A percentile compares a stretch with the other conserved stretches of the same genome.
These are phyloP conservation scores for Pilobolus umbonatus DNA, from an alignment of 192 early-diverging fungal species.

Conservation along the genomic window DNA sequence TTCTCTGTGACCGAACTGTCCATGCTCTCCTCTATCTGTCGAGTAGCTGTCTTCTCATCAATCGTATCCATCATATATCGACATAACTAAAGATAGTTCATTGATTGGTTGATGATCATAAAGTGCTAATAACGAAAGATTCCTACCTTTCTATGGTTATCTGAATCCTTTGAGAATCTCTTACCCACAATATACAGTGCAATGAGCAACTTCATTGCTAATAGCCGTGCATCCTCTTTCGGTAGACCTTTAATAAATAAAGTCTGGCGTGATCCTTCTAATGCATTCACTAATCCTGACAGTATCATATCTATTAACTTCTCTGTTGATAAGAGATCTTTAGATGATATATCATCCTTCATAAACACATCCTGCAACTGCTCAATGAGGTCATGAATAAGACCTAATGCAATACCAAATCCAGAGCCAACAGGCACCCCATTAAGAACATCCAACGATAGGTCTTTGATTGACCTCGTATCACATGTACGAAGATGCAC, in stretches of 20 bases:
- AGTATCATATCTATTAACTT: conserved; percentile 9
- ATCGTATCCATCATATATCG: conserved; percentile 9
- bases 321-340: not conserved
- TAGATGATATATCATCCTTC: not conserved
- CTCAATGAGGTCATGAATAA: conserved; percentile 16
- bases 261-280: not conserved
- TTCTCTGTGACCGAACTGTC: not conserved
- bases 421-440: conserved; percentile 5
- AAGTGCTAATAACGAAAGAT: conserved; percentile 1
- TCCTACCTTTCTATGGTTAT: not conserved
- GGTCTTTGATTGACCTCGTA: not conserved
- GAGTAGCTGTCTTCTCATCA: not conserved
- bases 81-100: not conserved
- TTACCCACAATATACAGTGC: conserved; percentile 14
- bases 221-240: not conserved
- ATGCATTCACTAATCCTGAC: not conserved
- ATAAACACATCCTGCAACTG: conserved; percentile 12
- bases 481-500: not conserved
- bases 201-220: conserved; percentile 11
- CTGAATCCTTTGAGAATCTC: conserved; percentile 8
- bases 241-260: conserved; percentile 4
- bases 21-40: not conserved
- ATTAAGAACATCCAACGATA: conserved; percentile 10
- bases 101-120: not conserved
- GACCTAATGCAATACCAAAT: conserved; percentile 12